phyloP scores from a whole-genome alignment of 1,139 yeast genomes.

The Pichia sp. region DNA sequence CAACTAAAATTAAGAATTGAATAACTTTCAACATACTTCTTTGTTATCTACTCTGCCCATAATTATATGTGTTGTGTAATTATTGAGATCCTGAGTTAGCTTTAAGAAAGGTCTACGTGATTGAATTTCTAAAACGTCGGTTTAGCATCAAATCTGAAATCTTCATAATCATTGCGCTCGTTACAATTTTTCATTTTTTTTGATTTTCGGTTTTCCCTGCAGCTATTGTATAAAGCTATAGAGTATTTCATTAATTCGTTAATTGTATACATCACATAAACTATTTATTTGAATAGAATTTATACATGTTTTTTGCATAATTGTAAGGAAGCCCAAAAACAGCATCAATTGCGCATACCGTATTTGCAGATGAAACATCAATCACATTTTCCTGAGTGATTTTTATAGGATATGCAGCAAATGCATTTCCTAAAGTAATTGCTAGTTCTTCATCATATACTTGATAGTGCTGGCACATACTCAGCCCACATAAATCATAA shows the following conservation, averaged over 20 bases:
- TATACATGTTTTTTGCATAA: constrained; percentile 15
- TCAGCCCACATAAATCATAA: constrained; percentile 72
- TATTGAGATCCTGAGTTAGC: background rate
- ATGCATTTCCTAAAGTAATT: constrained; percentile 26
- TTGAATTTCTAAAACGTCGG: background rate
- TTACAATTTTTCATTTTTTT: background rate
- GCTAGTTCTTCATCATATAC: constrained; percentile 13
- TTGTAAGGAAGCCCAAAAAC: constrained; percentile 41
- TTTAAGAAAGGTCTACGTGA: background rate
- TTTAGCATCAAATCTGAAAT: background rate
- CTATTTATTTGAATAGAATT: background rate
- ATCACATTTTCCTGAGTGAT: constrained; percentile 25
- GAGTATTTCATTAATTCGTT: too few relatives aligned
- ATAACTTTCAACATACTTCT: constrained; percentile 16
- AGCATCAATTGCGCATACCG: constrained; percentile 35
- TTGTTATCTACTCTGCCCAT: constrained; percentile 16
- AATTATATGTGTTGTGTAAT: background rate
- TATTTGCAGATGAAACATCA: constrained; percentile 22
- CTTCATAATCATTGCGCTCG: background rate
- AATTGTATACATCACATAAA: background rate
- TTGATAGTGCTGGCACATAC: constrained; percentile 57
- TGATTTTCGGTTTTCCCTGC: background rate
- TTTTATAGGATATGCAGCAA: constrained; percentile 24
- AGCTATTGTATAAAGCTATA: too few relatives aligned
- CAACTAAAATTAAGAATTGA: too few relatives aligned